Percentiles rank a stretch among this genome's conserved stretches.
phyloP scores from a whole-genome alignment of 495 filamentous ascomycete species.

The Astrocystis sublimbata region DNA sequence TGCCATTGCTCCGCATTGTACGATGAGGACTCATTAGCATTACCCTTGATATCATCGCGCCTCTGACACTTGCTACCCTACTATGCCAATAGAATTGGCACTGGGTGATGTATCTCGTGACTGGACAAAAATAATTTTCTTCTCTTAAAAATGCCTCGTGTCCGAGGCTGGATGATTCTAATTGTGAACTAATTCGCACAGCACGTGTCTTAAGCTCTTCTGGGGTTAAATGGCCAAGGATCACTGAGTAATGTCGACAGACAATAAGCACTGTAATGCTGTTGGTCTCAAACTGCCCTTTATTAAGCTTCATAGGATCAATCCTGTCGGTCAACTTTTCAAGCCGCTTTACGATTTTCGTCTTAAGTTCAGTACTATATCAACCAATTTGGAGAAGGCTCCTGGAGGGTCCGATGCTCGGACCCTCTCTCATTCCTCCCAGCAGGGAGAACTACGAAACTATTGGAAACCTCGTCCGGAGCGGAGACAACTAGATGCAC shows the following conservation, averaged over 20 bases:
- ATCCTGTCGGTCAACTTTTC: no score
- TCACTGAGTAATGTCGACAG: neutral
- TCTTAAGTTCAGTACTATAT: neutral
- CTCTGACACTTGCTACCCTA: no score
- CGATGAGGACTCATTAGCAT: neutral
- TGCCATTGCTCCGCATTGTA: neutral
- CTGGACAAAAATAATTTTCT: neutral
- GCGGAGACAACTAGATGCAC: neutral
- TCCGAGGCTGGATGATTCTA: neutral
- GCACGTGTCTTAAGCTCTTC: neutral
- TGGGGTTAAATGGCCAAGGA: neutral
- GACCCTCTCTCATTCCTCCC: neutral
- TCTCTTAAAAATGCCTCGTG: neutral
- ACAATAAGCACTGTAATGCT: neutral
- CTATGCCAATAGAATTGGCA: neutral
- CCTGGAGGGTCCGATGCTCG: neutral
- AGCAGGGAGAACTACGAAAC: neutral
- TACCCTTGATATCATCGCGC: neutral
- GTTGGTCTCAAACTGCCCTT: neutral
- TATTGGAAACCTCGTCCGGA: neutral
- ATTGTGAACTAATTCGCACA: neutral
- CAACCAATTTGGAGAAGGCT: neutral
- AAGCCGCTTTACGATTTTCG: neutral
- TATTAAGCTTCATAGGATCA: no score
- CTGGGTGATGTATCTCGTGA: neutral